Base-by-base conservation (phyloP, 2,329 filamentous ascomycete species). In the Hyphodiscus sp. region DNA sequence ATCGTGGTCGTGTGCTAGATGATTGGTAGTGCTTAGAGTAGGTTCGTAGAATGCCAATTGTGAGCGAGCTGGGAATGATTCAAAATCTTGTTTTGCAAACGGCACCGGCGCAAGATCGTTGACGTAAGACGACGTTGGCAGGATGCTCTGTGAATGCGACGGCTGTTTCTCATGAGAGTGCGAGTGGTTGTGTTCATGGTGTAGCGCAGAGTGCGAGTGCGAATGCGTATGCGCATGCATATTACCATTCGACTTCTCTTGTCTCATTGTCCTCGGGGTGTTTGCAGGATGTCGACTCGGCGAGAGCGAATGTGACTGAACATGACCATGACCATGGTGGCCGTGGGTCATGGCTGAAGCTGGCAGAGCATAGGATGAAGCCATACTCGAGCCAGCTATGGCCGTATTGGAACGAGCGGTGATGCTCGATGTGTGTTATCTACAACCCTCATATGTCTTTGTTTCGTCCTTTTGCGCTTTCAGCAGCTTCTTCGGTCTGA, bases 301-400 rank as follows among this genome's bases (percentile, higher is more conserved):
- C 4, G 64, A 65, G 57, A 70, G 65, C 30, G 73, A 70, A 55
- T 72, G 68, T 23, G 66, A 62, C 51, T 72, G 70, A 13, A 66
- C 61, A 54, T 72, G 71, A 13, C 52, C 60, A 59, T 66, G 61
- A 45, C 57, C 52, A 46, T 55, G 53, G 49, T 68, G 65, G 45
- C 58, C 60, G 53, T 67, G 60, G 47, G 63, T 63, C 41, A 67
- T 64, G 42, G 65, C 61, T 30, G 67, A 66, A 41, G 62, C 64
- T 47, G 67, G 67, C 23, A 68, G 60, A 53, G 65, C 63, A 60
- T 67, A 68, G 41, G 65, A 62, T 44, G 67, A 67, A 56, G 66
- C 66, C 67, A 69, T 69, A 23, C 26, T 62, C 46, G 41, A 20
- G 46, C 45, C 47, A 43, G 47, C 44, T 51, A 53, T 46, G 45